Percentiles rank a stretch among this genome's conserved stretches.
Conservation (phyloP, 352 stramenopile species). For the Globisporangium okanoganense region DNA sequence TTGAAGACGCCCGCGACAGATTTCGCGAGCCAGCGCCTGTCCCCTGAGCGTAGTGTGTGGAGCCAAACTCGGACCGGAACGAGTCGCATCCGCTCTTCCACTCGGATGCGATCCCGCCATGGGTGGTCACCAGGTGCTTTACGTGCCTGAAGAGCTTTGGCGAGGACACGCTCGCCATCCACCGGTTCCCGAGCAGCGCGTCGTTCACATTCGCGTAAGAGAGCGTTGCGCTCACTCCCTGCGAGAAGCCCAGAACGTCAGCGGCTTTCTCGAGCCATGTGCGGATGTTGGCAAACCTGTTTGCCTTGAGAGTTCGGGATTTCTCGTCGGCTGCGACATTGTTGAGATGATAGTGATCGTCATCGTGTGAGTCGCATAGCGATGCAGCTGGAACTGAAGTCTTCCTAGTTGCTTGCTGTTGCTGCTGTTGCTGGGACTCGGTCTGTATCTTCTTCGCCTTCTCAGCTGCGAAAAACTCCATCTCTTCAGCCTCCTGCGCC, state of each 20-base stretch:
- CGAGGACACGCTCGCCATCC: conserved; percentile 32
- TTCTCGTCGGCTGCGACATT: background rate
- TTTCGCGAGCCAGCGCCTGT: background rate
- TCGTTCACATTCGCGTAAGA: conserved; percentile 28
- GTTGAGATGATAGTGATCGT: background rate
- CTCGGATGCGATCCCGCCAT: conserved; percentile 35
- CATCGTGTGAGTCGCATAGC: background rate
- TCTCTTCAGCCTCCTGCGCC: conserved; percentile 25
- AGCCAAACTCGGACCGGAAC: conserved; percentile 53
- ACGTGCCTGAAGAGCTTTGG: conserved; percentile 21
- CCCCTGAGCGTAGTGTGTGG: conserved; percentile 17
- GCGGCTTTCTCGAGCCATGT: conserved; percentile 22
- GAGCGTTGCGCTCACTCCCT: conserved; percentile 42
- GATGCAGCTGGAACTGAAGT: background rate
- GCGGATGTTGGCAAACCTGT: background rate
- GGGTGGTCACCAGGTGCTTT: conserved; percentile 25
- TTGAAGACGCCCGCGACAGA: conserved; percentile 12
- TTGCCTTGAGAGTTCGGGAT: background rate
- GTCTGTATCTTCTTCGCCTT: conserved; percentile 7
- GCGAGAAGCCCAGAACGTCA: conserved; percentile 26
- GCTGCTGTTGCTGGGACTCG: conserved; percentile 8
- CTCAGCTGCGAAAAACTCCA: conserved; percentile 32
- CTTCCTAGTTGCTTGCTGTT: conserved; percentile 14
- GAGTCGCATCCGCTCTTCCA: conserved; percentile 50
- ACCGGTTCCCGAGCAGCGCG: conserved; percentile 38